Percentiles rank a stretch among this genome's conserved stretches.
Conservation (phyloP, 2,329 filamentous ascomycete species). For the Aureobasidium sp. region DNA sequence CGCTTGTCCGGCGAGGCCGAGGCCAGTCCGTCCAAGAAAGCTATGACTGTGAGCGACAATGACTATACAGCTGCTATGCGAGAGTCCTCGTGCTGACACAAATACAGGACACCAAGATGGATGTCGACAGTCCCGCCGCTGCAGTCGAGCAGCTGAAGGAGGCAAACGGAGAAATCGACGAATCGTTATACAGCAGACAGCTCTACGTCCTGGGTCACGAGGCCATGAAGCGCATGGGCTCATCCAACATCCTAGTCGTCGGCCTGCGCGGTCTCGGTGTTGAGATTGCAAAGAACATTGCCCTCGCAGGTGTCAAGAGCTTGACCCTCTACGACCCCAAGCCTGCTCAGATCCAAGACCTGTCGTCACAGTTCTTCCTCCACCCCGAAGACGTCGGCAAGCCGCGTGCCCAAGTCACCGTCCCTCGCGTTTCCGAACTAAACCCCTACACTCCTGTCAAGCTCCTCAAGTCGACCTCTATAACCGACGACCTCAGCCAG, state of each 20-base stretch:
- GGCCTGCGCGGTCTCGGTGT: slow-evolving; percentile 91
- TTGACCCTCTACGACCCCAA: slow-evolving; percentile 86
- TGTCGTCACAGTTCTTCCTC: slow-evolving; percentile 97
- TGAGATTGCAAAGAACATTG: slow-evolving; percentile 98
- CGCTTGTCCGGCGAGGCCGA: slow-evolving; percentile 41
- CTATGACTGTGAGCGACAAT: slow-evolving; percentile 39
- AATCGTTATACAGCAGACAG: slow-evolving; percentile 60
- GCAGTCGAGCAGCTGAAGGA: slow-evolving; percentile 52
- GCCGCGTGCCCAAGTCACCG: slow-evolving; percentile 77
- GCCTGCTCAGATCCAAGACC: slow-evolving; percentile 73
- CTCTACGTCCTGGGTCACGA: slow-evolving; percentile 66
- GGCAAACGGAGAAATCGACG: slow-evolving; percentile 55
- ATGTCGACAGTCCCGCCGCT: slow-evolving; percentile 51
- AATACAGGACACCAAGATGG: slow-evolving; percentile 48
- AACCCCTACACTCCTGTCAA: slow-evolving; percentile 93
- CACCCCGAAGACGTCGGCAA: slow-evolving; percentile 82
- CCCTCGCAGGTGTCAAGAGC: slow-evolving; percentile 95
- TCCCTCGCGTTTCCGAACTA: slow-evolving; percentile 82
- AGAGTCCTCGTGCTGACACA: neutral
- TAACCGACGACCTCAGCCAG: slow-evolving; percentile 68
- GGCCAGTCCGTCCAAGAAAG: slow-evolving; percentile 44
- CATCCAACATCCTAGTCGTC: slow-evolving; percentile 86
- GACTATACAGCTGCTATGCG: neutral
- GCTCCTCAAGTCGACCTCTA: slow-evolving; percentile 56
- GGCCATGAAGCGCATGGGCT: slow-evolving; percentile 98